Evolutionary conservation across 305 asterid genomes (phyloP), one percentile per base, ranked within the genome.

Genomic region (Vinca major): DNA sequence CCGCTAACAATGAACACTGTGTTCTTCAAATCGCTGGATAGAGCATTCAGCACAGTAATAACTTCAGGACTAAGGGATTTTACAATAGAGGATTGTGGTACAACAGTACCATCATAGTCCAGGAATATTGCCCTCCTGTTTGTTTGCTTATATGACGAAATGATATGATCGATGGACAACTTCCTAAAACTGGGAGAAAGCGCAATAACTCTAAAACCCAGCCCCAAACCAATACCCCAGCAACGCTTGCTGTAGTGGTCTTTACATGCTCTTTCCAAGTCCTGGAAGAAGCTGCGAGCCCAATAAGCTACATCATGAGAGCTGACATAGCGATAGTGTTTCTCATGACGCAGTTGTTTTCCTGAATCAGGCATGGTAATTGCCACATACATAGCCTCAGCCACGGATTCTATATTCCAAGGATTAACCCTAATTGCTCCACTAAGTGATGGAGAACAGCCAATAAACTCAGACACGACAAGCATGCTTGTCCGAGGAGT

Each of bases 381-480:
- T 1, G 93, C 96, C 74, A 66, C 60, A 74, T 80, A 72, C 80
- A 90, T 72, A 51, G 97, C 97, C 88, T 88, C 95, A 4, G 94
- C 92, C 8, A 88, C 97, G 43, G 94, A 85, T 70, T 88, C 91
- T 56, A 81, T 84, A 77, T 90, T 94, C 97, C 97, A 90, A 12
- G 97, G 97, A 71, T 90, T 90, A 37, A 90, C 95, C 83, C 97
- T 84, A 45, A 90, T 85, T 43, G 96, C 96, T 75, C 97, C 96
- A 72, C 96, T 86, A 63, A 90, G 68, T 71, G 97, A 88, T 4
- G 97, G 97, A 11, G 97, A 90, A 81, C 97, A 90, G 62, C 97
- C 97, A 66, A 88, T 79, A 73, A 90, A 90, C 79, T 90, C 96
- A 0, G 95, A 90, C 65, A 90, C 97, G 26, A 90, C 92, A 71